Percentiles rank a stretch among this genome's conserved stretches.
phyloP scores from a whole-genome alignment of 371 early-diverging fungal species.

The Mucor piriformis region DNA sequence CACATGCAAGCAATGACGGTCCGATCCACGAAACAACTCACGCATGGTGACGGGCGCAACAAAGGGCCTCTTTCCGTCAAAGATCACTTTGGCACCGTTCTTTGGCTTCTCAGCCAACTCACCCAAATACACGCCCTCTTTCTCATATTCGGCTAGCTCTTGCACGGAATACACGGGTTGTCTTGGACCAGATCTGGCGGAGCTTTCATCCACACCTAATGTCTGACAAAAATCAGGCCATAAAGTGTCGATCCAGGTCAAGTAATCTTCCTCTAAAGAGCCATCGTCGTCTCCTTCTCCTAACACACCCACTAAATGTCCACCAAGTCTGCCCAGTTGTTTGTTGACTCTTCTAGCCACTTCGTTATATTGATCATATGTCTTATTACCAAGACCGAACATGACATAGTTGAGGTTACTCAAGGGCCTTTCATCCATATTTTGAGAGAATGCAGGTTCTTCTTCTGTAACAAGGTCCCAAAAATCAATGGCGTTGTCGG shows the following conservation, averaged over 20 bases:
- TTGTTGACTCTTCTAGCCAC: conserved; percentile 72
- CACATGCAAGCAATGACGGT: conserved; percentile 89
- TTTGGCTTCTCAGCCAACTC: conserved; percentile 53
- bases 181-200: conserved; percentile 39
- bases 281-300: conserved; percentile 98
- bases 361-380: conserved; percentile 95
- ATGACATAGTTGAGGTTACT: conserved; percentile 71
- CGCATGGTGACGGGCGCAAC: conserved; percentile 65
- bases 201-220: conserved; percentile 67
- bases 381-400: conserved; percentile 97
- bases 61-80: conserved; percentile 85
- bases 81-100: conserved; percentile 33
- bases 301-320: conserved; percentile 72
- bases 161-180: conserved; percentile 52
- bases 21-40: conserved; percentile 65
- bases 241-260: conserved; percentile 88
- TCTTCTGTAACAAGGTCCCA: conserved; percentile 78
- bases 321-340: conserved; percentile 72
- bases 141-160: conserved; percentile 37
- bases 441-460: conserved; percentile 64
- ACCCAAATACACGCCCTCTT: conserved; percentile 60
- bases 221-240: conserved; percentile 79
- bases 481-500: conserved; percentile 90
- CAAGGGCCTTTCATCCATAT: conserved; percentile 59
- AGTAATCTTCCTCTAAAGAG: conserved; percentile 93